Conservation (phyloP, 768 basidiomycete genomes). For the Lactifluus rugatus region DNA sequence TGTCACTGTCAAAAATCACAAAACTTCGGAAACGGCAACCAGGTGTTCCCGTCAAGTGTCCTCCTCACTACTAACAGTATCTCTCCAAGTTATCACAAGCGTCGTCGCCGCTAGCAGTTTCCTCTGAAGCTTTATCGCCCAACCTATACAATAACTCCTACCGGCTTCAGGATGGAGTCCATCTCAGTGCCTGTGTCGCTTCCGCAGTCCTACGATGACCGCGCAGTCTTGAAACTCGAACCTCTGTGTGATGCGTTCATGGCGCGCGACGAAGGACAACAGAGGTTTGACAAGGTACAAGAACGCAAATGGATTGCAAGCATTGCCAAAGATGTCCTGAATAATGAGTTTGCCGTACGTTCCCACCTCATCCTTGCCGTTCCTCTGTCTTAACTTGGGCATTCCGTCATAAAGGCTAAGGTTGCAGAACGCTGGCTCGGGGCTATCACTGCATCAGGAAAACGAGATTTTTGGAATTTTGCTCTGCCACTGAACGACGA, state of each 20-base stretch:
- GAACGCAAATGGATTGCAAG: slow-evolving; percentile 4
- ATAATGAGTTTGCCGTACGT: slow-evolving; percentile 7
- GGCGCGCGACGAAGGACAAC: not conserved
- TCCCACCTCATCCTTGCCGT: not conserved
- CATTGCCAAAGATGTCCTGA: not conserved
- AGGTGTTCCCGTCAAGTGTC: not conserved
- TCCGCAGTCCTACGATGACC: not conserved
- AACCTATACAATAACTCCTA: not conserved
- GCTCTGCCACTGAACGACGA: not conserved
- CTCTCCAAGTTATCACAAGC: not conserved
- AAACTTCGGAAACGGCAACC: not conserved
- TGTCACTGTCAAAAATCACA: not conserved
- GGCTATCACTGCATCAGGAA: not conserved
- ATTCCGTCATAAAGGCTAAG: not conserved
- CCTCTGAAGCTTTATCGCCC: not conserved
- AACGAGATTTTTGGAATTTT: slow-evolving; percentile 1
- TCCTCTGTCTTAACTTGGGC: not conserved
- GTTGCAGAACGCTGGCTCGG: slow-evolving; percentile 7
- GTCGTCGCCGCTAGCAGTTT: not conserved
- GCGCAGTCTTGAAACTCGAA: not conserved
- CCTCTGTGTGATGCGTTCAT: not conserved
- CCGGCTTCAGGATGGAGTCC: not conserved
- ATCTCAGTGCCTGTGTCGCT: not conserved
- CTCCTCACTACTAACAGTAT: too few species aligned
- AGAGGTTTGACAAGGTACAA: not conserved